These are phyloP conservation scores for Populus tremula DNA, from an alignment of 345 rosid species.

Conservation along the genomic window DNA sequence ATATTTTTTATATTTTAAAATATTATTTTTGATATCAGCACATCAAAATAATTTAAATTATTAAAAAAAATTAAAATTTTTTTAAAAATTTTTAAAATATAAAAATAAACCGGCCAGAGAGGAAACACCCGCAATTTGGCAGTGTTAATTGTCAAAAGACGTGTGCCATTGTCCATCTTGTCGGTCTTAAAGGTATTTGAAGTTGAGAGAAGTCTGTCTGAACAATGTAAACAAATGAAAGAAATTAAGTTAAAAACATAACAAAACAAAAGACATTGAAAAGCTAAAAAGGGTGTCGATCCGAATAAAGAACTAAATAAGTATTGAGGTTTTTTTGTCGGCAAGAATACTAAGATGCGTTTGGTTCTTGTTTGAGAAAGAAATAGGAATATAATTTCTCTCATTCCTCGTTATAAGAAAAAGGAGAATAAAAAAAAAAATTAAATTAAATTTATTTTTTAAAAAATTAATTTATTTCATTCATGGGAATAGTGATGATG, in stretches of 20 bases:
- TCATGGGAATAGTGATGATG: too few species aligned
- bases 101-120: too few species aligned
- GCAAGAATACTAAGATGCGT: not conserved
- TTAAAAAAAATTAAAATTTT: too few species aligned
- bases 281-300: not conserved
- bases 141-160: conserved; percentile 1
- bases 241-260: not conserved
- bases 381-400: too few species aligned
- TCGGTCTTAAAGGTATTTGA: conserved; percentile 28
- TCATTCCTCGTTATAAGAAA: not conserved
- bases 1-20: too few species aligned
- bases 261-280: not conserved
- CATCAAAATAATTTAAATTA: too few species aligned
- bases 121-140: not conserved
- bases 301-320: not conserved
- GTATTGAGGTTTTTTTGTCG: not conserved
- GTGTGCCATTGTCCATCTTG: not conserved
- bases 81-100: too few species aligned
- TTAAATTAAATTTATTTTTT: too few species aligned
- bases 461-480: too few species aligned
- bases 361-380: not conserved
- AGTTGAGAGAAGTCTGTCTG: conserved; percentile 20
- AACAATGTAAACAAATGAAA: not conserved
- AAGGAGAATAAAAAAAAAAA: too few species aligned
- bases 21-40: too few species aligned